Evolutionary conservation across 169 alveolate genomes (phyloP).

Genomic region (Plasmodium falciparum): DNA sequence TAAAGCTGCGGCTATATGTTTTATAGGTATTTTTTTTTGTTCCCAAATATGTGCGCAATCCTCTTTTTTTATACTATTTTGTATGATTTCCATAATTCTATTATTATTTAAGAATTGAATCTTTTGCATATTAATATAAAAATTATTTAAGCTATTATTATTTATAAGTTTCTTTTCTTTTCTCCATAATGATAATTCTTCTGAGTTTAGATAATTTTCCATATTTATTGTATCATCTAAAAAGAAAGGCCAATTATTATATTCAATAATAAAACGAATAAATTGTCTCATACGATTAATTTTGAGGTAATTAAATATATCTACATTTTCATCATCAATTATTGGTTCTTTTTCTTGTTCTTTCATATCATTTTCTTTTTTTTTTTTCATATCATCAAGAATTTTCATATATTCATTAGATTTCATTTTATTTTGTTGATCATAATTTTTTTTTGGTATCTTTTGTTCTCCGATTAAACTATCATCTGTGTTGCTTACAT

Average conservation of each 20-base stretch:
- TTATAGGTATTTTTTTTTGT: slow-evolving; percentile 55
- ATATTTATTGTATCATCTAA: slow-evolving; percentile 41
- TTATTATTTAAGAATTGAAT: neutral
- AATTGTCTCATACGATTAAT: slow-evolving; percentile 48
- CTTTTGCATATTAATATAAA: slow-evolving; percentile 25
- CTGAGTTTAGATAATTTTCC: slow-evolving; percentile 26
- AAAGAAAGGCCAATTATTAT: slow-evolving; percentile 75
- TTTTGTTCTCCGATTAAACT: neutral
- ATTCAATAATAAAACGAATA: slow-evolving; percentile 60
- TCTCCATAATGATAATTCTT: slow-evolving; percentile 9
- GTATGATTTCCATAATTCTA: slow-evolving; percentile 40
- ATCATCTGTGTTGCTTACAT: neutral
- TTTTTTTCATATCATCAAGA: no score
- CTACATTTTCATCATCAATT: slow-evolving; percentile 69
- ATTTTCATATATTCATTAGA: no score
- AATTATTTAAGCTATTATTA: slow-evolving; percentile 37
- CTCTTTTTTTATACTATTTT: slow-evolving; percentile 50
- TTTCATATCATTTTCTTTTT: neutral
- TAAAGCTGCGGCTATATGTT: slow-evolving; percentile 59
- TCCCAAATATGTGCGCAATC: slow-evolving; percentile 31
- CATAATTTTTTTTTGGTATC: neutral
- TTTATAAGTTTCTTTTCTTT: neutral
- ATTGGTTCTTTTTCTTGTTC: slow-evolving; percentile 6
- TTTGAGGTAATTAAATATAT: slow-evolving; percentile 50
- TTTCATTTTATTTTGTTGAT: neutral